A percentile compares a stretch with the other conserved stretches of the same genome.
These are phyloP conservation scores for Torulaspora indica DNA, from an alignment of 805 yeast genomes.

Conservation along the genomic window DNA sequence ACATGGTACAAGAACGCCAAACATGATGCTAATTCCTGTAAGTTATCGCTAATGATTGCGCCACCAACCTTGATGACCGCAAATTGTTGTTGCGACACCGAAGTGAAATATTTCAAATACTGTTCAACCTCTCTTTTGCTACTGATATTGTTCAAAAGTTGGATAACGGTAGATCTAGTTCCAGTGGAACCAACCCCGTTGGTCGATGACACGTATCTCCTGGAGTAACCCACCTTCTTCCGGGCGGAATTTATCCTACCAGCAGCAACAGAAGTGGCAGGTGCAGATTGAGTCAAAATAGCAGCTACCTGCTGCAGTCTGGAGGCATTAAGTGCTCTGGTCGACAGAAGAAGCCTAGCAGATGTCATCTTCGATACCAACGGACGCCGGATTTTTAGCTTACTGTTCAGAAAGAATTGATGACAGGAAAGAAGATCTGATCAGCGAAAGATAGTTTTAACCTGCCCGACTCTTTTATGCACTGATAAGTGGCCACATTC, in stretches of 20 bases:
- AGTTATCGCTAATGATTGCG: conserved; percentile 92
- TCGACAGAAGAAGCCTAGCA: conserved; percentile 27
- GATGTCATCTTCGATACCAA: conserved; percentile 23
- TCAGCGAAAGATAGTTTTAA: neutral
- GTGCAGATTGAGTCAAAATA: conserved; percentile 18
- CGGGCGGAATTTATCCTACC: conserved; percentile 11
- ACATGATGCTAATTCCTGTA: conserved; percentile 91
- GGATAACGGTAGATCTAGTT: conserved; percentile 93
- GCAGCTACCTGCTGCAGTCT: conserved; percentile 20
- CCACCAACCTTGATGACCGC: conserved; percentile 99
- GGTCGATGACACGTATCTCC: conserved; percentile 23
- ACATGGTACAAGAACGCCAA: conserved; percentile 94
- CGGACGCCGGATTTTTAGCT: neutral
- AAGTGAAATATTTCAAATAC: conserved; percentile 91
- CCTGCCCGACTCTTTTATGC: neutral
- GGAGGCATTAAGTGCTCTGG: conserved; percentile 25
- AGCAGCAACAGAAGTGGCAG: conserved; percentile 8
- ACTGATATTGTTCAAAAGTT: conserved; percentile 90
- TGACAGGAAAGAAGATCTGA: neutral
- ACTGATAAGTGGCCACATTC: neutral
- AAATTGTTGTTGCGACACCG: conserved; percentile 93
- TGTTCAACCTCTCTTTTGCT: conserved; percentile 98
- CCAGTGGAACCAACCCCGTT: conserved; percentile 32
- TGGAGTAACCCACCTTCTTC: conserved; percentile 31
- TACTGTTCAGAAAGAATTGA: neutral